Evolutionary conservation across 2,329 filamentous ascomycete species (phyloP).

Genomic region (Aspergillus luchuensis): DNA sequence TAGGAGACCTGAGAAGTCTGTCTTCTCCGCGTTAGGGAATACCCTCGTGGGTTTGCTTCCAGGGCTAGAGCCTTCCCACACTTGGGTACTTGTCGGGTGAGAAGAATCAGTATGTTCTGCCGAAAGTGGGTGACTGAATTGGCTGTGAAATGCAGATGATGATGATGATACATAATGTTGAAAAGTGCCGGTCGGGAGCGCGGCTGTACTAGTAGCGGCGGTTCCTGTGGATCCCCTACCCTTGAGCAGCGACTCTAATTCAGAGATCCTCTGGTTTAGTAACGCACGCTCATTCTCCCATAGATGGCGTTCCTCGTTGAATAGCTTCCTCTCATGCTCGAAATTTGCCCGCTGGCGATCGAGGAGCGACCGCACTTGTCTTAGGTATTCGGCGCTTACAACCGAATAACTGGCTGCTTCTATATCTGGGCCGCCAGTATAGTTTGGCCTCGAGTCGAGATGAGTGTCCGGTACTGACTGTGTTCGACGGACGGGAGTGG

Average conservation of each 20-base stretch:
- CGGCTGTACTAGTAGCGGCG: constrained; percentile 14
- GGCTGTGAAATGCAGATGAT: constrained; percentile 11
- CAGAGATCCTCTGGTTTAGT: constrained; percentile 44
- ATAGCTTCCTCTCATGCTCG: constrained; percentile 44
- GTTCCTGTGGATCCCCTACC: constrained; percentile 15
- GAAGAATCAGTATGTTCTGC: constrained; percentile 3
- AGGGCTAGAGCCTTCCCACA: constrained; percentile 49
- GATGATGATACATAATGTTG: constrained; percentile 6
- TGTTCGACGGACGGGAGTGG: constrained; percentile 39
- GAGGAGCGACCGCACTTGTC: constrained; percentile 44
- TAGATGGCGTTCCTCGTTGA: constrained; percentile 46
- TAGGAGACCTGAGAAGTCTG: constrained; percentile 26
- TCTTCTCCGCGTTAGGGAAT: constrained; percentile 41
- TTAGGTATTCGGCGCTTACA: constrained; percentile 41
- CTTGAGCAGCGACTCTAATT: constrained; percentile 42
- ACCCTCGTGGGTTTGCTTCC: constrained; percentile 45
- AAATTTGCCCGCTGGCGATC: constrained; percentile 42
- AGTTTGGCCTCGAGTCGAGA: constrained; percentile 31
- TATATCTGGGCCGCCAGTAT: constrained; percentile 25
- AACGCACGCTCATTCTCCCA: constrained; percentile 49
- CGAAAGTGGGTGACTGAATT: constrained; percentile 19
- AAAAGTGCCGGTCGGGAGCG: constrained; percentile 11
- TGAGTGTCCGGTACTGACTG: constrained; percentile 43
- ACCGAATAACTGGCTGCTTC: constrained; percentile 24
- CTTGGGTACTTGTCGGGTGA: constrained; percentile 28